Percentiles rank a stretch among this genome's conserved stretches.
Conservation (phyloP, 768 basidiomycete genomes). For the Cytidiella melzeri region DNA sequence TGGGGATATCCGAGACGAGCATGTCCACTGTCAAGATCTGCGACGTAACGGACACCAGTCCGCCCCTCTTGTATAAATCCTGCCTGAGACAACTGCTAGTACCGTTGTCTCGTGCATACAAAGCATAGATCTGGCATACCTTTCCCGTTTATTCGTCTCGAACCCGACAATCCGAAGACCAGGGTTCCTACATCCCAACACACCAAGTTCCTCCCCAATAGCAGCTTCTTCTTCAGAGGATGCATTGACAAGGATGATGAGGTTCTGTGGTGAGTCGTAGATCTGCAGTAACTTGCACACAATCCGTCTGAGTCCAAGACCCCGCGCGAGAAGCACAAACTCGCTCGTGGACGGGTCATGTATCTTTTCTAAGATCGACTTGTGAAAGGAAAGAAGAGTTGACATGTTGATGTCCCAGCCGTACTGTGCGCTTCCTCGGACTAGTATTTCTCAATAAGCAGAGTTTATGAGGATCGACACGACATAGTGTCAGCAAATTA, state of each 20-base stretch:
- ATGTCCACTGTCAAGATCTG: conserved; percentile 94
- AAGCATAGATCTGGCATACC: conserved; percentile 40
- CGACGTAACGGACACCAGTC: conserved; percentile 87
- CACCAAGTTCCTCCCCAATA: conserved; percentile 87
- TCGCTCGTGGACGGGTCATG: conserved; percentile 73
- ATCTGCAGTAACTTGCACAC: conserved; percentile 87
- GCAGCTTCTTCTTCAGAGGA: conserved; percentile 83
- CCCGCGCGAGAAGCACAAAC: conserved; percentile 77
- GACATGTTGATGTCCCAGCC: conserved; percentile 19
- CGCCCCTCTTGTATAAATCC: conserved; percentile 80
- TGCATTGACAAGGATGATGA: conserved; percentile 82
- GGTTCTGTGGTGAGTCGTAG: conserved; percentile 79
- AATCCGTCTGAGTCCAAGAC: conserved; percentile 80
- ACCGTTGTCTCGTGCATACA: not conserved
- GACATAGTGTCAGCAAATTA: too few species aligned
- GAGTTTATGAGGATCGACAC: too few species aligned
- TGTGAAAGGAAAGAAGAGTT: conserved; percentile 56
- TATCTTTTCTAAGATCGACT: conserved; percentile 56
- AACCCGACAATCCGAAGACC: conserved; percentile 79
- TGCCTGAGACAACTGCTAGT: too few species aligned
- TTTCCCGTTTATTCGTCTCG: conserved; percentile 72
- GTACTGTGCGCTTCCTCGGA: too few species aligned
- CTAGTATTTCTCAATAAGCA: too few species aligned
- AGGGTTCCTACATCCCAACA: conserved; percentile 86
- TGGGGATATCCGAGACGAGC: conserved; percentile 81